Base-by-base conservation (phyloP, 2,329 filamentous ascomycete species). In the Canariomyces notabilis region DNA sequence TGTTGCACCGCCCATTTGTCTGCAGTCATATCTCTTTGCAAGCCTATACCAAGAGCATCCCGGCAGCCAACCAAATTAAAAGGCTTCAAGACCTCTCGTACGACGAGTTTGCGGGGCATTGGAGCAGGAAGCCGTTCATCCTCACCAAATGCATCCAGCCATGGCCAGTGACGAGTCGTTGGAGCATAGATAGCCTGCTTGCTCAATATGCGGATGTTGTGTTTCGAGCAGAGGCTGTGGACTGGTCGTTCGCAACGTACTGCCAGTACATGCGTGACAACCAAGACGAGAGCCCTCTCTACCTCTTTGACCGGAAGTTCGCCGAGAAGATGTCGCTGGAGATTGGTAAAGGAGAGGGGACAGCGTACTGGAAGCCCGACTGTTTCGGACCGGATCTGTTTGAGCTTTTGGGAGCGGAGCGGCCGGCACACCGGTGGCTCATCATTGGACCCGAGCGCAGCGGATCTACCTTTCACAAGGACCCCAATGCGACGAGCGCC, bases 381-480 rank as follows among this genome's bases (percentile, higher is more conserved):
- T 94, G 87, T 63, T 96, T 97, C 62, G 89, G 88, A 0, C 79
- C 85, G 41, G 91, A 97, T 62, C 71, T 94, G 15, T 96, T 97
- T 60, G 79, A 82, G 37, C 78, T 93, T 6, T 74, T 97, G 0
- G 87, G 84, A 8, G 63, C 76, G 12, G 80, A 94, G 61, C 79
- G 91, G 43, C 91, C 91, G 2, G 89, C 95, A 52, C 84, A 89
- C 60, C 82, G 89, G 50, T 97, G 91, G 93, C 75, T 97, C 51
- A 95, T 97, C 59, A 77, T 96, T 54, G 90, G 91, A 1, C 89
- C 91, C 1, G 80, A 83, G 52, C 76, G 89, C 48, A 94, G 88
- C 60, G 91, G 91, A 22, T 94, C 87, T 55, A 96, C 90, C 4
- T 97, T 96, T 63, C 91, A 97, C 71, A 96, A 96, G 63, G 81